Percentiles rank a stretch among this genome's conserved stretches.
These are phyloP conservation scores for Hymenoscyphus repandus DNA, from an alignment of 2,329 filamentous ascomycete species.

Conservation along the genomic window DNA sequence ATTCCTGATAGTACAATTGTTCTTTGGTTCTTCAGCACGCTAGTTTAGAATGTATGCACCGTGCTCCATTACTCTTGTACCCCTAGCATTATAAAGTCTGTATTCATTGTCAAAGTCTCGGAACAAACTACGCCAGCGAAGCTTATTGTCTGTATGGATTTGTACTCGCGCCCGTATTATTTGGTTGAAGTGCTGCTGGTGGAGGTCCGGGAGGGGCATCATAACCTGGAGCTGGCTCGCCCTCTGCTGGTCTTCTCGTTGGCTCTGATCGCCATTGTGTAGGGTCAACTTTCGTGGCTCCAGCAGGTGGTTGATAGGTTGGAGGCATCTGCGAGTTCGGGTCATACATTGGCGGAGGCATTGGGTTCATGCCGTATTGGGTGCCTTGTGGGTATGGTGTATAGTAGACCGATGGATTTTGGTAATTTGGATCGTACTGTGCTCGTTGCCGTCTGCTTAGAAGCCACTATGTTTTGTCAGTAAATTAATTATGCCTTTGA, in stretches of 20 bases:
- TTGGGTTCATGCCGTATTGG: slow-evolving; percentile 41
- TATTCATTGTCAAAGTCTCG: slow-evolving; percentile 9
- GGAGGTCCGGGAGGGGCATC: slow-evolving; percentile 47
- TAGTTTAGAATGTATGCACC: slow-evolving; percentile 13
- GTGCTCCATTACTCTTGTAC: slow-evolving; percentile 17
- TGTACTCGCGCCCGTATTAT: slow-evolving; percentile 30
- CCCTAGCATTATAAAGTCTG: slow-evolving; percentile 15
- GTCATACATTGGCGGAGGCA: slow-evolving; percentile 53
- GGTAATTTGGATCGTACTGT: slow-evolving; percentile 39
- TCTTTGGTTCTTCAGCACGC: slow-evolving; percentile 2
- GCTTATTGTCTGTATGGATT: slow-evolving; percentile 31
- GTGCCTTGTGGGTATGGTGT: slow-evolving; percentile 34
- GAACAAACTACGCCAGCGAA: slow-evolving; percentile 1
- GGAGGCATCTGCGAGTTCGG: slow-evolving; percentile 47
- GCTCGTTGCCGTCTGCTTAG: slow-evolving; percentile 27
- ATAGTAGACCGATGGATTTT: slow-evolving; percentile 38
- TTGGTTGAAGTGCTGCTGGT: slow-evolving; percentile 31
- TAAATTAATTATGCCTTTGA: not conserved
- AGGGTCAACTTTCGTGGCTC: slow-evolving; percentile 49
- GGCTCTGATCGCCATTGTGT: slow-evolving; percentile 37
- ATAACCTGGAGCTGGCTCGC: slow-evolving; percentile 32
- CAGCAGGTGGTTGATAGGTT: slow-evolving; percentile 47
- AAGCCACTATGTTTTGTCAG: slow-evolving; percentile 28
- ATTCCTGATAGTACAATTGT: slow-evolving; percentile 32
- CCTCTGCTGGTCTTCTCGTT: slow-evolving; percentile 26